Base-by-base conservation (phyloP, 1,139 yeast species). In the Protomyces macrosporus region DNA sequence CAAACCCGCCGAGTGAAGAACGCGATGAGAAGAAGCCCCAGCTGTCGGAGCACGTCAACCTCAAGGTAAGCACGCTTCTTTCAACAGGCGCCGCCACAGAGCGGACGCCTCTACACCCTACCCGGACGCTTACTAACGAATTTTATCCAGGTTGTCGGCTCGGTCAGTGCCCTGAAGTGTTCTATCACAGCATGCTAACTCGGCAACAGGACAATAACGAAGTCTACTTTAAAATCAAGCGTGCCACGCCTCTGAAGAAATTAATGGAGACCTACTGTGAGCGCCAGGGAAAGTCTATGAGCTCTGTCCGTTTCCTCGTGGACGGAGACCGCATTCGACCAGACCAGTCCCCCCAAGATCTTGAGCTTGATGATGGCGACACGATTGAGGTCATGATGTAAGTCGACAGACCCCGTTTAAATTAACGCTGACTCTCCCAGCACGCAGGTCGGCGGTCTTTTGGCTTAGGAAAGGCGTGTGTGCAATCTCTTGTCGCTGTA, bases 191-290 rank as follows among this genome's bases (percentile, higher is more conserved):
- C 48, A 9, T 6, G 2, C 30, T 14, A 42, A 42, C 48, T 14
- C 16, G 12, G n/a, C 48, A 14, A 36, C 52, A 65, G 67, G 63
- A 68, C 55, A 82, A 86, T 63, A 88, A 96, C 45, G 98, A 95
- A 76, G 93, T 95, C 69, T 91, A 87, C 76, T 95, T 95, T 85
- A 91, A 93, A 77, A 91, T 95, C 77, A 91, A 91, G 79, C 84
- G 90, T 76, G 82, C 91, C 64, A 95, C 98, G 4, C 96, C 95
- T 55, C 81, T 95, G 81, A 88, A 85, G 76, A 88, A 96, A 79
- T 84, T 95, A 71, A 93, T 95, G 91, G 98, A 93, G 73, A 97
- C 98, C 5, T 95, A 91, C 75, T 95, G 98, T 75, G 91, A 91
- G 78, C 88, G 98, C 79, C 97, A 93, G 74, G 98, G 98, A 60